These are phyloP conservation scores for Raffaelea albimanens DNA, from an alignment of 2,329 filamentous ascomycete genomes.

Conservation along the genomic window DNA sequence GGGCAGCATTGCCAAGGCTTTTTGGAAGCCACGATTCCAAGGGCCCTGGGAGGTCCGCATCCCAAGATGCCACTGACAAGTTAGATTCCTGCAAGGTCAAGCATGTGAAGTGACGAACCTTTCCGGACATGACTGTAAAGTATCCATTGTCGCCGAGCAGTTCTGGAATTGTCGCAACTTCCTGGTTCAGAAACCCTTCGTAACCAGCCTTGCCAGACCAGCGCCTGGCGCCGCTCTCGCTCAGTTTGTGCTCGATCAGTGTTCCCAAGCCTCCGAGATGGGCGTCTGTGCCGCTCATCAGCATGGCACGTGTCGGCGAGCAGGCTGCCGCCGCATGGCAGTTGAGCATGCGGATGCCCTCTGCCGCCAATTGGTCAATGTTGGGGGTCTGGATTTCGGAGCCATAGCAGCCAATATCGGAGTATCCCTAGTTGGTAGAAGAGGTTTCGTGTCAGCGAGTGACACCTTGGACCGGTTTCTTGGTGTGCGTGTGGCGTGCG, in stretches of 20 bases:
- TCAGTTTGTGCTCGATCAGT: constrained; percentile 17
- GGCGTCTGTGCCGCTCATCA: constrained; percentile 37
- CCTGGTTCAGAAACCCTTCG: constrained; percentile 53
- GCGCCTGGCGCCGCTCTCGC: constrained; percentile 12
- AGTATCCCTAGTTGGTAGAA: constrained; percentile 26
- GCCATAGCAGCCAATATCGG: constrained; percentile 40
- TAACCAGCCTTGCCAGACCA: constrained; percentile 42
- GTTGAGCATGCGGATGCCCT: constrained; percentile 46
- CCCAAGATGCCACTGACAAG: constrained; percentile 52
- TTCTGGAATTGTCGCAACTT: constrained; percentile 49
- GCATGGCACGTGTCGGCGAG: constrained; percentile 50
- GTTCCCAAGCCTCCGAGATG: constrained; percentile 37
- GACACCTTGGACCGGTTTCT: too few species aligned
- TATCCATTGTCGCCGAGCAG: constrained; percentile 49
- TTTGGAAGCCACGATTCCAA: constrained; percentile 47
- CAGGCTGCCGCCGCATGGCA: constrained; percentile 52
- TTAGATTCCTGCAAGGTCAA: too few species aligned
- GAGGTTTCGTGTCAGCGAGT: too few species aligned
- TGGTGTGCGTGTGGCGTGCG: too few species aligned
- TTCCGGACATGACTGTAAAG: constrained; percentile 50
- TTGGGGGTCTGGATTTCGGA: constrained; percentile 50
- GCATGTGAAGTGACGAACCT: constrained; percentile 25
- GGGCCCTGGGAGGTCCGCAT: constrained; percentile 32
- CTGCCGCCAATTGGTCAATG: constrained; percentile 39
- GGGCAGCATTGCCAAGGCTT: constrained; percentile 49